phyloP scores from a whole-genome alignment of 2,329 filamentous ascomycete genomes.

The Rosellinia necatrix region DNA sequence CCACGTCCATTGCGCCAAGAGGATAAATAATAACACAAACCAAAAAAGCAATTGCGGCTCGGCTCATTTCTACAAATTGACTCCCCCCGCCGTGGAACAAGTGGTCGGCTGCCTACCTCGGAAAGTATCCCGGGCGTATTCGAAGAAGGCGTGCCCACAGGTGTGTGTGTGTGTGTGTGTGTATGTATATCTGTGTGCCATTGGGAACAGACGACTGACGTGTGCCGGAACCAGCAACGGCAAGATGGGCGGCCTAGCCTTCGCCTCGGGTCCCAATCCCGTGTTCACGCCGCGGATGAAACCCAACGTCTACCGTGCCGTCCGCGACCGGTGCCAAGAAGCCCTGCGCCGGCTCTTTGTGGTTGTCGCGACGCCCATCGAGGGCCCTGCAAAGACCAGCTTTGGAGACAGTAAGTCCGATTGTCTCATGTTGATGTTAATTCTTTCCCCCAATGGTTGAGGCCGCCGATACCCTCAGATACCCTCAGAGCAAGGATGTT shows the following conservation, averaged over 20 bases:
- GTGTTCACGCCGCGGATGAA: slow-evolving; percentile 71
- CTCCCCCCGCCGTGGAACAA: too few relatives aligned
- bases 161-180: too few relatives aligned
- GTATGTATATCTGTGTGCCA: neutral
- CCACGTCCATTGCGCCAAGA: too few relatives aligned
- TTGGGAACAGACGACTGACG: neutral
- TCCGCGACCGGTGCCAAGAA: slow-evolving; percentile 52
- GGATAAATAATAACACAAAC: too few relatives aligned
- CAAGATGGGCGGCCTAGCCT: slow-evolving; percentile 69
- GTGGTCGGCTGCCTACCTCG: too few relatives aligned
- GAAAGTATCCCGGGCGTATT: too few relatives aligned
- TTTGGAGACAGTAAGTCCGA: slow-evolving; percentile 61
- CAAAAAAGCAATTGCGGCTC: too few relatives aligned
- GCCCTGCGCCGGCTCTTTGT: slow-evolving; percentile 57
- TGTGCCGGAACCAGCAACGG: neutral
- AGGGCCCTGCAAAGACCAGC: slow-evolving; percentile 69
- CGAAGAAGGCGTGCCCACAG: too few relatives aligned
- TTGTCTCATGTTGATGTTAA: neutral
- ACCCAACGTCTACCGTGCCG: slow-evolving; percentile 56
- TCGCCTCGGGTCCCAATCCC: slow-evolving; percentile 50
- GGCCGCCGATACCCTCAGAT: too few relatives aligned
- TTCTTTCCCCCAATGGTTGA: too few relatives aligned
- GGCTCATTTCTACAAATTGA: too few relatives aligned
- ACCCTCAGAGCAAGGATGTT: neutral
- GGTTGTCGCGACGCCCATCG: slow-evolving; percentile 63